Conservation (phyloP, 2,329 filamentous ascomycete genomes). For the Nemania sp. region DNA sequence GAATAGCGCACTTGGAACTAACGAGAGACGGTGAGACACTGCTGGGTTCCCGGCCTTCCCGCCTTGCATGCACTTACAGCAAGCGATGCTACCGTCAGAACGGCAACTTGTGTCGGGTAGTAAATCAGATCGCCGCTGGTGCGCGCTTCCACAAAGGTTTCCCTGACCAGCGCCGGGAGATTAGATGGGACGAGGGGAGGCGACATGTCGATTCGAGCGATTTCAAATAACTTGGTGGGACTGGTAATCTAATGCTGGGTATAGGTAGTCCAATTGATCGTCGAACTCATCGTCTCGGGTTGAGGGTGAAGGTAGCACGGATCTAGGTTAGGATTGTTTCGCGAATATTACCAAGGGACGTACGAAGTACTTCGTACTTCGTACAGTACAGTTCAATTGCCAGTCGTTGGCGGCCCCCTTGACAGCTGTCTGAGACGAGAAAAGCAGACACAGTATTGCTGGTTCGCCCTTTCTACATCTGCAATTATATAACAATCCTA, state of each 20-base stretch:
- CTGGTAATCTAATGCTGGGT: background rate
- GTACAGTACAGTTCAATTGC: too few relatives aligned
- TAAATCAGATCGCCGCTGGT: constrained; percentile 54
- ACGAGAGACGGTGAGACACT: constrained; percentile 38
- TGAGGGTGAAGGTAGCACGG: too few relatives aligned
- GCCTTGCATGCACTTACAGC: constrained; percentile 24
- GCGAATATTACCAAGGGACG: too few relatives aligned
- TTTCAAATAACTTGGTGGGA: constrained; percentile 24
- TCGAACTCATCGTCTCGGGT: background rate
- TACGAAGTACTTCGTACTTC: too few relatives aligned
- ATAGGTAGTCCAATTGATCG: background rate
- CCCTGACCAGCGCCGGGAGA: constrained; percentile 55
- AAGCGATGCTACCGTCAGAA: constrained; percentile 46
- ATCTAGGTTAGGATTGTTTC: too few relatives aligned
- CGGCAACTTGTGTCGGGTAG: constrained; percentile 56
- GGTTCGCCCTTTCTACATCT: too few relatives aligned
- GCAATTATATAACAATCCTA: too few relatives aligned
- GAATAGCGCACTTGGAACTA: constrained; percentile 76
- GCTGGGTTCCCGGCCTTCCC: background rate
- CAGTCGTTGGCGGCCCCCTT: too few relatives aligned
- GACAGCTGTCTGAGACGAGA: too few relatives aligned
- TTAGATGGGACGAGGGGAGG: constrained; percentile 48
- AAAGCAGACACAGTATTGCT: too few relatives aligned
- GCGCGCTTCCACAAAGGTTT: constrained; percentile 53
- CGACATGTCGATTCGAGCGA: constrained; percentile 39